Conservation (phyloP, 257 asterid species). For the Fraxinus cuspidata region DNA sequence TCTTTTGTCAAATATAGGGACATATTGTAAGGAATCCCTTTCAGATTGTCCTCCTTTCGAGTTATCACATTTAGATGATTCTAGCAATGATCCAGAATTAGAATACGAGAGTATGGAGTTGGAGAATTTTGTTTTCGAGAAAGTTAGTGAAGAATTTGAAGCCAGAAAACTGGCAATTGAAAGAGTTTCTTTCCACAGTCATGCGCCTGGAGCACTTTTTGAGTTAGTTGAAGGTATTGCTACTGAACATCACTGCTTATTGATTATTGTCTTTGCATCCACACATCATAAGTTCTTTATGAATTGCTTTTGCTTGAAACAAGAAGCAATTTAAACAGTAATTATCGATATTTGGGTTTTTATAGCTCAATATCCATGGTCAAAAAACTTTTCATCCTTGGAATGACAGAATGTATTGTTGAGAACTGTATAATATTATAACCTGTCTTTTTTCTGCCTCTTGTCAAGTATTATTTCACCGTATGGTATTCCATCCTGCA, state of each 20-base stretch:
- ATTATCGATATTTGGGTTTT: not conserved
- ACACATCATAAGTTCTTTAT: constrained; percentile 12
- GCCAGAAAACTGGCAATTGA: constrained; percentile 45
- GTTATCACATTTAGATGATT: constrained; percentile 59
- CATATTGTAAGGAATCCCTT: constrained; percentile 67
- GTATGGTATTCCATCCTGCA: not conserved
- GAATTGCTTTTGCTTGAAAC: constrained; percentile 16
- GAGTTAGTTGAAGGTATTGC: constrained; percentile 62
- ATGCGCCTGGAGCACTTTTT: constrained; percentile 45
- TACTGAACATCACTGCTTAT: constrained; percentile 3
- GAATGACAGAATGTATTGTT: constrained; percentile 4
- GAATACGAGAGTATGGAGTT: constrained; percentile 76
- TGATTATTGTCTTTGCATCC: not conserved
- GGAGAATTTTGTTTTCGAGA: constrained; percentile 59
- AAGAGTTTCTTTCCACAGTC: constrained; percentile 53
- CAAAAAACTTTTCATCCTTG: constrained; percentile 7
- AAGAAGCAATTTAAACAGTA: not conserved
- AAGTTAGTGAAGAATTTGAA: constrained; percentile 57
- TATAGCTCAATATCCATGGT: constrained; percentile 7
- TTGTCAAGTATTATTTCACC: not conserved
- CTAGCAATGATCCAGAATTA: constrained; percentile 45
- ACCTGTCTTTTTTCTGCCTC: not conserved
- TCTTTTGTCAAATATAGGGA: constrained; percentile 69
- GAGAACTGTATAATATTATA: not conserved
- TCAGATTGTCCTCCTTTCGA: constrained; percentile 60